A percentile compares a stretch with the other conserved stretches of the same genome.
phyloP scores from a whole-genome alignment of 78 protist genomes.

The Dictyostelium purpureum region DNA sequence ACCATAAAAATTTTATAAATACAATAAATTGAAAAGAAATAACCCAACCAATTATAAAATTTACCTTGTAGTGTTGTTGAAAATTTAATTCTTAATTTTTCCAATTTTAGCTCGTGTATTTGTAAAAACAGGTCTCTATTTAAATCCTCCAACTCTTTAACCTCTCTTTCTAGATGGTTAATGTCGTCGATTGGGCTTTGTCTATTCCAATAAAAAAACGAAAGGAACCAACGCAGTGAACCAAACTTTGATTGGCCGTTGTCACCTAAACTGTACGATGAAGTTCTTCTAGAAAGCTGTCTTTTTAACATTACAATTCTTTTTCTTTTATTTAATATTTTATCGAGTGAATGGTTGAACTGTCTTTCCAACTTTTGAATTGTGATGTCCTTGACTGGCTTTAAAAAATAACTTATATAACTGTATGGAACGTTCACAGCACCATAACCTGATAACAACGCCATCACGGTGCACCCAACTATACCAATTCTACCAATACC shows the following conservation, averaged over 20 bases:
- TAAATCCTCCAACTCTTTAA: slow-evolving; percentile 46
- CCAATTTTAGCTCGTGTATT: slow-evolving; percentile 79
- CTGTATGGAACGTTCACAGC: slow-evolving; percentile 87
- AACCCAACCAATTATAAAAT: slow-evolving; percentile 85
- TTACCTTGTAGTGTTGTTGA: slow-evolving; percentile 83
- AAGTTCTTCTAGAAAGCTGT: not conserved
- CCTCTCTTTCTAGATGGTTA: slow-evolving; percentile 22
- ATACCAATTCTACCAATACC: slow-evolving; percentile 88
- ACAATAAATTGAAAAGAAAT: slow-evolving; percentile 87
- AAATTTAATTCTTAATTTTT: slow-evolving; percentile 61
- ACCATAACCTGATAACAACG: slow-evolving; percentile 91
- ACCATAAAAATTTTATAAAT: slow-evolving; percentile 90
- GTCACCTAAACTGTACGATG: not conserved
- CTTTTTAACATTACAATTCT: slow-evolving; percentile 24
- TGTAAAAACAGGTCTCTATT: slow-evolving; percentile 78
- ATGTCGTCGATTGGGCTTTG: slow-evolving; percentile 34
- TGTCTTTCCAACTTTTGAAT: slow-evolving; percentile 17
- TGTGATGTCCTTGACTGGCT: slow-evolving; percentile 29
- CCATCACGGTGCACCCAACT: slow-evolving; percentile 87
- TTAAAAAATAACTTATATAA: slow-evolving; percentile 73
- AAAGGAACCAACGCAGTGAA: too few relatives aligned
- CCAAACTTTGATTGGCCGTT: not conserved
- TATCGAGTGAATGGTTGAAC: slow-evolving; percentile 30
- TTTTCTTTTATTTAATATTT: slow-evolving; percentile 57
- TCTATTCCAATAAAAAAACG: too few relatives aligned